A percentile compares a stretch with the other conserved stretches of the same genome.
Conservation (phyloP, 108 stramenopile genomes). For the Cylindrotheca closterium region DNA sequence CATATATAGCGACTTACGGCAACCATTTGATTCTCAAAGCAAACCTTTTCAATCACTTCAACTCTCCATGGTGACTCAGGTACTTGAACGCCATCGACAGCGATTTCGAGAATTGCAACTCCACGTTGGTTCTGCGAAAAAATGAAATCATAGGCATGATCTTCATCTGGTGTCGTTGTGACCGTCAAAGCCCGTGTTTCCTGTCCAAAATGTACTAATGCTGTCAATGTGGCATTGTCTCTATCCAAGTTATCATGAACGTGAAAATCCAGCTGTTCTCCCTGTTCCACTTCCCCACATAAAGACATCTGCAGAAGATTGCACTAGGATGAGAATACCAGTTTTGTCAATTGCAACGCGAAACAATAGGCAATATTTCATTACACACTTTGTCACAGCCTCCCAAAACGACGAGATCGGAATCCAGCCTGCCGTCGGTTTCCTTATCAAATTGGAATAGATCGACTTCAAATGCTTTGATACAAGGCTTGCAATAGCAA, state of each 20-base stretch:
- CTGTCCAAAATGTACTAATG: slow-evolving; percentile 2
- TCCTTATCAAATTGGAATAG: slow-evolving; percentile 9
- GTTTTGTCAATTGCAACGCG: no score
- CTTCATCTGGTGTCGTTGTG: not conserved
- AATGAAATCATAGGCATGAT: slow-evolving; percentile 18
- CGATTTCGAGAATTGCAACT: slow-evolving; percentile 24
- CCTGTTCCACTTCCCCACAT: slow-evolving; percentile 25
- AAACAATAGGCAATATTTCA: no score
- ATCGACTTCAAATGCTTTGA: slow-evolving; percentile 30
- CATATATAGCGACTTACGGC: not conserved
- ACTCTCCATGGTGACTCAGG: slow-evolving; percentile 31
- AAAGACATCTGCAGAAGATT: no score
- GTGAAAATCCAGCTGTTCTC: not conserved
- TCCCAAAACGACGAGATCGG: not conserved
- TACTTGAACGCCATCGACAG: slow-evolving; percentile 22
- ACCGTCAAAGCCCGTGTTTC: not conserved
- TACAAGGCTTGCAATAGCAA: slow-evolving; percentile 25
- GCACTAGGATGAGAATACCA: no score
- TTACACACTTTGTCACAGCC: slow-evolving; percentile 18
- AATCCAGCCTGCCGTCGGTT: not conserved
- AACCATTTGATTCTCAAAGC: not conserved
- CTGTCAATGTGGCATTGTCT: not conserved
- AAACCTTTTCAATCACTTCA: slow-evolving; percentile 7
- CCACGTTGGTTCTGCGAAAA: slow-evolving; percentile 5
- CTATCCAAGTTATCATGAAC: slow-evolving; percentile 20